A percentile compares a stretch with the other conserved stretches of the same genome.
phyloP scores from a whole-genome alignment of 441 rosid species.

The Metrosideros polymorpha region DNA sequence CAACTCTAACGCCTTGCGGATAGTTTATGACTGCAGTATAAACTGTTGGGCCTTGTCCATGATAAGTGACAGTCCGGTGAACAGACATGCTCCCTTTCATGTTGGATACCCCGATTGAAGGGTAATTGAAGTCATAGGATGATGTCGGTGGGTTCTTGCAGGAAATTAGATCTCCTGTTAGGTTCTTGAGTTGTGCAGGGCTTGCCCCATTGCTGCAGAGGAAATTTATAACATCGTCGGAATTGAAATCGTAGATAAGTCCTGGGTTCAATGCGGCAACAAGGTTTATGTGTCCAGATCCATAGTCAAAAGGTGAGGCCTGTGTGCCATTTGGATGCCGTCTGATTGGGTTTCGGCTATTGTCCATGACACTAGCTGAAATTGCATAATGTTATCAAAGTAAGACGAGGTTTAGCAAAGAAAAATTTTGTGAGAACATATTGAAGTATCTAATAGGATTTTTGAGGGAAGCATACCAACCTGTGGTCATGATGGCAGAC shows the following conservation, averaged over 20 bases:
- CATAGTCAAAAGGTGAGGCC: conserved; percentile 41
- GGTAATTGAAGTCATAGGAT: conserved; percentile 33
- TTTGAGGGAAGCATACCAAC: conserved; percentile 7
- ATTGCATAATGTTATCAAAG: background rate
- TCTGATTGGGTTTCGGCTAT: conserved; percentile 12
- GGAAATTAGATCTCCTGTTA: conserved; percentile 25
- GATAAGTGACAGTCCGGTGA: conserved; percentile 29
- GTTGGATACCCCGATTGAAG: conserved; percentile 36
- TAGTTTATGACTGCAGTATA: conserved; percentile 15
- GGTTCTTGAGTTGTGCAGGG: conserved; percentile 31
- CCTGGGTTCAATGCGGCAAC: conserved; percentile 31
- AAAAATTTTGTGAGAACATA: background rate
- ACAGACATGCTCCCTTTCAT: conserved; percentile 30
- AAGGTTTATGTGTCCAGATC: conserved; percentile 46
- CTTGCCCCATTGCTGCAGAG: conserved; percentile 41
- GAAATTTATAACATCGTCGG: conserved; percentile 24
- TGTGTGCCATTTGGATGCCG: conserved; percentile 27
- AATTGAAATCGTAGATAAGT: conserved; percentile 29
- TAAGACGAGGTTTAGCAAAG: background rate
- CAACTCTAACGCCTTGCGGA: conserved; percentile 25
- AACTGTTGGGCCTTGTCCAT: conserved; percentile 22
- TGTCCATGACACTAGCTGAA: conserved; percentile 27
- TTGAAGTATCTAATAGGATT: background rate
- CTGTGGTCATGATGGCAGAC: conserved; percentile 56
- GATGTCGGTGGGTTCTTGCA: conserved; percentile 15